Conservation (phyloP, 1,284 basidiomycete genomes). For the Moesziomyces sp. region DNA sequence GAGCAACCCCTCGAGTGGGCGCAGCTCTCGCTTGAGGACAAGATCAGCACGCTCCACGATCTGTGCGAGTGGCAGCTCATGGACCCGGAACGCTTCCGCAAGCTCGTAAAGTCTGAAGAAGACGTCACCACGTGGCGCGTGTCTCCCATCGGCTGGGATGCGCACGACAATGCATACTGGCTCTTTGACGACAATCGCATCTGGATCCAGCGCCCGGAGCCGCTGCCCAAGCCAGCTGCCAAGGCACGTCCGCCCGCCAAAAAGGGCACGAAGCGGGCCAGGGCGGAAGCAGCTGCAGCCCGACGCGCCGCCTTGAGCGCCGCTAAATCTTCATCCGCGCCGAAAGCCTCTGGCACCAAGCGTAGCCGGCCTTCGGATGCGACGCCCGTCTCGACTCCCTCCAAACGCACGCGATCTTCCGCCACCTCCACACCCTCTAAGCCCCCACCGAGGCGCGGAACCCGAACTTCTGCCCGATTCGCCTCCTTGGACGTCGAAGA, state of each 20-base stretch:
- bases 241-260: slow-evolving; percentile 46
- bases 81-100: slow-evolving; percentile 71
- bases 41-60: slow-evolving; percentile 66
- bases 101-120: slow-evolving; percentile 70
- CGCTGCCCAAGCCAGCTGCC: slow-evolving; percentile 47
- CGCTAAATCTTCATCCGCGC: slow-evolving; percentile 75
- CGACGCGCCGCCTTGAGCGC: slow-evolving; percentile 66
- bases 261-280: slow-evolving; percentile 43
- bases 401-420: slow-evolving; percentile 41
- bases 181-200: slow-evolving; percentile 85
- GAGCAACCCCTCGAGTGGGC: slow-evolving; percentile 68
- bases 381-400: slow-evolving; percentile 28
- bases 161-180: slow-evolving; percentile 85
- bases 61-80: slow-evolving; percentile 72
- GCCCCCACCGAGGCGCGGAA: slow-evolving; percentile 36
- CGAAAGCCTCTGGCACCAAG: slow-evolving; percentile 66
- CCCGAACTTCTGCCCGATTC: slow-evolving; percentile 41
- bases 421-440: slow-evolving; percentile 30
- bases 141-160: slow-evolving; percentile 87
- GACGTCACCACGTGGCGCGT: slow-evolving; percentile 72
- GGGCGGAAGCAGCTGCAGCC: slow-evolving; percentile 44
- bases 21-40: slow-evolving; percentile 69
- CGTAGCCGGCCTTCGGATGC: slow-evolving; percentile 71
- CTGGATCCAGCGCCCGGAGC: slow-evolving; percentile 79
- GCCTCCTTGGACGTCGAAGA: slow-evolving; percentile 26